These are phyloP conservation scores for Salinomyces thailandicus DNA, from an alignment of 2,329 filamentous ascomycete genomes.

Conservation along the genomic window DNA sequence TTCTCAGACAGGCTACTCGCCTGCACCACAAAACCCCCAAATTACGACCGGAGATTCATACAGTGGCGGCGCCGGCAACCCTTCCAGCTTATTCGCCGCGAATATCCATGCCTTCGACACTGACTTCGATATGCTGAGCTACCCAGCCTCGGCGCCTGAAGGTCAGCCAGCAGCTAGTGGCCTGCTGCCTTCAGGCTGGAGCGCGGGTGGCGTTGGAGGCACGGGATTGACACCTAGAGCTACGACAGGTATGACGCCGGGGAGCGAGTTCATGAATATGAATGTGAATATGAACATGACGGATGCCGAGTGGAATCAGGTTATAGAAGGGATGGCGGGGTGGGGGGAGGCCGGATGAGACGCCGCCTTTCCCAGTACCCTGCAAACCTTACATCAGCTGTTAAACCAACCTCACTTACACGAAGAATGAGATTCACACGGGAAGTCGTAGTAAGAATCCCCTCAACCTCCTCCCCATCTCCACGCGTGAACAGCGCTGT, in stretches of 20 bases:
- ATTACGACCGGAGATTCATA: neutral
- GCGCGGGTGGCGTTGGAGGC: no score
- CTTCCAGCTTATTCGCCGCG: conserved; percentile 4
- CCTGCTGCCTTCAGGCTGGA: neutral
- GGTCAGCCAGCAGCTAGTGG: conserved; percentile 10
- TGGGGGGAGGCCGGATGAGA: conserved; percentile 4
- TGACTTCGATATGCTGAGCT: conserved; percentile 16
- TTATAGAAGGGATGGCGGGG: conserved; percentile 17
- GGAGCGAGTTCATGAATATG: conserved; percentile 4
- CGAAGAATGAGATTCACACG: no score
- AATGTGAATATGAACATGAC: conserved; percentile 20
- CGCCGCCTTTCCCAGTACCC: no score
- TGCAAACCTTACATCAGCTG: no score
- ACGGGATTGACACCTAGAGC: conserved; percentile 13
- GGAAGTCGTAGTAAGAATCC: no score
- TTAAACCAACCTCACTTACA: no score
- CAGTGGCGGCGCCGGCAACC: conserved; percentile 1
- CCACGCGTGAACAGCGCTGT: no score
- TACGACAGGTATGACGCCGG: conserved; percentile 11
- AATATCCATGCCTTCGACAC: conserved; percentile 6
- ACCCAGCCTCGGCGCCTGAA: conserved; percentile 6
- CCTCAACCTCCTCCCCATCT: no score
- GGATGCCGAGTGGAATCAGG: conserved; percentile 22
- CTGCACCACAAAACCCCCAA: conserved; percentile 12
- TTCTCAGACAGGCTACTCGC: conserved; percentile 20